Conservation (phyloP, 208 protist genomes). For the Crithidia brevicula region DNA sequence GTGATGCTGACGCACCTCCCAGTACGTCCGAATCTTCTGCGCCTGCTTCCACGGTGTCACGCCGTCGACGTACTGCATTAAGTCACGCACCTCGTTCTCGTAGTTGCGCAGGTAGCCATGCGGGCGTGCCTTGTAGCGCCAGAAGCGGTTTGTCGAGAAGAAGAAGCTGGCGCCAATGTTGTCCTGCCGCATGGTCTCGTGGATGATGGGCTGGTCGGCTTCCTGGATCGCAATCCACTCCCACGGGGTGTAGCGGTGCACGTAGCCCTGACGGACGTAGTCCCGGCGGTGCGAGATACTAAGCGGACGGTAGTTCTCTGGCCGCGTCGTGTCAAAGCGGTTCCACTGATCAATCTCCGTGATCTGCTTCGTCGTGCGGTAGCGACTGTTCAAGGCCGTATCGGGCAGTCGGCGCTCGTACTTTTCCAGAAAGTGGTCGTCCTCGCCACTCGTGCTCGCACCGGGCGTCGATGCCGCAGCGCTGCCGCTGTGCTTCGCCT, state of each 20-base stretch:
- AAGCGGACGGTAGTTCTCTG: slow-evolving; percentile 90
- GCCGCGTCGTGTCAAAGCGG: slow-evolving; percentile 58
- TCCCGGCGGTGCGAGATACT: slow-evolving; percentile 85
- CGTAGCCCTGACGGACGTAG: slow-evolving; percentile 88
- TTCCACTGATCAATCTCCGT: slow-evolving; percentile 89
- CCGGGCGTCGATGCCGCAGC: no score
- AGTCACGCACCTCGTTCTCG: slow-evolving; percentile 89
- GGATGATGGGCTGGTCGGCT: slow-evolving; percentile 86
- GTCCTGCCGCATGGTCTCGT: slow-evolving; percentile 81
- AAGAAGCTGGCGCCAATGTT: slow-evolving; percentile 79
- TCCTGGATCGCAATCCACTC: slow-evolving; percentile 92
- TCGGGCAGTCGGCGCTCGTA: slow-evolving; percentile 49
- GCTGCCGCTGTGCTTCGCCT: slow-evolving; percentile 7
- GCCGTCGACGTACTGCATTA: slow-evolving; percentile 89
- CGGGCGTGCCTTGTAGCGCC: slow-evolving; percentile 89
- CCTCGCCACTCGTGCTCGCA: background rate
- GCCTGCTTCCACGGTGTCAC: slow-evolving; percentile 91
- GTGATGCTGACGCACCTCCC: slow-evolving; percentile 89
- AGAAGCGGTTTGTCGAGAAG: slow-evolving; percentile 87
- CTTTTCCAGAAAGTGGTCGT: slow-evolving; percentile 89
- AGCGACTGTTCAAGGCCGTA: slow-evolving; percentile 25
- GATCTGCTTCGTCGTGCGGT: slow-evolving; percentile 87
- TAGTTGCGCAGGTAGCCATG: slow-evolving; percentile 91
- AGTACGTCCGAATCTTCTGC: slow-evolving; percentile 91
- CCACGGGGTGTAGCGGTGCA: slow-evolving; percentile 90